Conservation (phyloP, 805 yeast species). For the Candida pseudofarinosa region DNA sequence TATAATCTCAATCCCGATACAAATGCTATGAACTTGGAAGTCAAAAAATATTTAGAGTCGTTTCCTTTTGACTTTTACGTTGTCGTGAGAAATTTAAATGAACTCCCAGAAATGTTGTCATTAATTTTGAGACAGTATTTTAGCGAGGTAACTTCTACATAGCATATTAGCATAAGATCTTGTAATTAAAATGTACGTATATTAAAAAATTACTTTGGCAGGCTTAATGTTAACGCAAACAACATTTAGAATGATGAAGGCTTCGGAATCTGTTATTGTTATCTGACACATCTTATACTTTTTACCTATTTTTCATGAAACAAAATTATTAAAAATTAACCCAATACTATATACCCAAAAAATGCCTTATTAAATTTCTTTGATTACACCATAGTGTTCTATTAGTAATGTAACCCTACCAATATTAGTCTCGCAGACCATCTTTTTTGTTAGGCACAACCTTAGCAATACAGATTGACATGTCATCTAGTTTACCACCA, state of each 20-base stretch:
- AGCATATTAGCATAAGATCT: background rate
- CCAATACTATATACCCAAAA: no score
- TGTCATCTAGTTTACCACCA: slow-evolving; percentile 56
- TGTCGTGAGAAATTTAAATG: slow-evolving; percentile 83
- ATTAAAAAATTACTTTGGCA: no score
- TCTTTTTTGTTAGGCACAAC: slow-evolving; percentile 21
- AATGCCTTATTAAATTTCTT: no score
- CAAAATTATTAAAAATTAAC: no score
- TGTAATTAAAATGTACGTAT: background rate
- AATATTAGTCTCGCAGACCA: background rate
- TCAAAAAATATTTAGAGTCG: slow-evolving; percentile 80
- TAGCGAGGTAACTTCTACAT: slow-evolving; percentile 46
- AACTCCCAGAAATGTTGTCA: slow-evolving; percentile 88
- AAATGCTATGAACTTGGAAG: slow-evolving; percentile 71
- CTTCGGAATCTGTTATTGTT: no score
- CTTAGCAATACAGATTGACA: slow-evolving; percentile 47
- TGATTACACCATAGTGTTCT: no score
- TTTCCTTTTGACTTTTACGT: slow-evolving; percentile 98
- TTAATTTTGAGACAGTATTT: slow-evolving; percentile 89
- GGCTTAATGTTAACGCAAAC: no score
- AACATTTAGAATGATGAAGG: no score
- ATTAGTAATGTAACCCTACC: no score
- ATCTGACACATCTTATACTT: no score
- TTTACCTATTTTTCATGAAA: no score
- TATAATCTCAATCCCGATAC: slow-evolving; percentile 60